Conservation (phyloP, 192 early-diverging fungal species). For the Chytriomyces sp. region DNA sequence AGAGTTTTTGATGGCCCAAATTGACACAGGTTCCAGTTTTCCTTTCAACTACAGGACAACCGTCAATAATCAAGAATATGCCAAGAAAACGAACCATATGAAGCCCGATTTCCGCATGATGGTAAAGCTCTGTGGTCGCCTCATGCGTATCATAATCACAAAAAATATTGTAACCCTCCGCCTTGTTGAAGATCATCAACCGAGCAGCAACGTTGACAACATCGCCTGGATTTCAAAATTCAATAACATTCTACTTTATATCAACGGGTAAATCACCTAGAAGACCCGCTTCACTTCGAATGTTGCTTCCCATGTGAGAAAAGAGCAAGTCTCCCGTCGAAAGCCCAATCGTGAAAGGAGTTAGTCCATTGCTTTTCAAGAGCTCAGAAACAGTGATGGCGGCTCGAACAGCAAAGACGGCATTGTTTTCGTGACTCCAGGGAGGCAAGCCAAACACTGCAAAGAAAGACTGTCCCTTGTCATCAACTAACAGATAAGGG, state of each 20-base stretch:
- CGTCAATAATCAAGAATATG: not conserved
- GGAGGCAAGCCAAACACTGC: constrained; percentile 38
- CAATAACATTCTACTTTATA: no score
- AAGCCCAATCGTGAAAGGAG: constrained; percentile 29
- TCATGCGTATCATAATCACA: constrained; percentile 36
- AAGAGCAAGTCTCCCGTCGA: constrained; percentile 38
- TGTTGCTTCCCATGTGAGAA: constrained; percentile 31
- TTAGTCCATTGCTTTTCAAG: constrained; percentile 12
- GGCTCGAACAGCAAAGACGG: constrained; percentile 28
- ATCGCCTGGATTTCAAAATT: constrained; percentile 11
- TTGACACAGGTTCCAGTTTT: constrained; percentile 32
- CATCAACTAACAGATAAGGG: constrained; percentile 23
- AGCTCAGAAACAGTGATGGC: constrained; percentile 19
- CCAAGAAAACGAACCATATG: constrained; percentile 14
- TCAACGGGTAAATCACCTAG: no score
- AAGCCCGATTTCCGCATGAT: constrained; percentile 30
- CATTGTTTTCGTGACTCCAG: constrained; percentile 40
- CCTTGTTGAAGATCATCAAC: constrained; percentile 29
- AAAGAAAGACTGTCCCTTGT: constrained; percentile 36
- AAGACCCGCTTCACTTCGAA: constrained; percentile 38
- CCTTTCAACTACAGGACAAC: constrained; percentile 24
- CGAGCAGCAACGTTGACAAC: constrained; percentile 35
- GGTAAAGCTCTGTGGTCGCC: constrained; percentile 24
- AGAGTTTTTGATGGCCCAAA: constrained; percentile 32
- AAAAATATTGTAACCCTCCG: constrained; percentile 27